Evolutionary conservation across 176 grass and related monocot genomes (phyloP), one percentile per base, ranked within the genome.

Genomic region (Eleusine indica): DNA sequence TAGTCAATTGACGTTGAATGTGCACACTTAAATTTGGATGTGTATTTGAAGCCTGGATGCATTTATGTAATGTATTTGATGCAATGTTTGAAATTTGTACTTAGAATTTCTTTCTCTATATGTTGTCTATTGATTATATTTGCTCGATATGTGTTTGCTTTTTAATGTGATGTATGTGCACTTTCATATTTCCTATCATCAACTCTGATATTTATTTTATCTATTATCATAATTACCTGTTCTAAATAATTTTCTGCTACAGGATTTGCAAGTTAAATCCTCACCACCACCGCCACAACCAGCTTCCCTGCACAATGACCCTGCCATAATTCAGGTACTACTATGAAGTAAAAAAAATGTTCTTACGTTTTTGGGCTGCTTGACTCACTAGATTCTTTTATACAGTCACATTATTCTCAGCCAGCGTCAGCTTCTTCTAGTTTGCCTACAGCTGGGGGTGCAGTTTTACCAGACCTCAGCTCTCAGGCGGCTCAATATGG

Each of bases 201-300:
- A 43, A 56, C 7, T 38, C 21, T 84, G 42, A 1, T 73, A 16
- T 65, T 37, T 42, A 53, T 58, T 71, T 71, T 2, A 68, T 71
- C 52, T 67, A 46, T 69, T 75, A 18, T 49, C 3, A 39, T 84
- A 46, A 46, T 80, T 90, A 79, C 49, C 18, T 42, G 15, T 21
- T 16, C 38, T 54, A 72, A 64, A 82, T 71, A 43, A 47, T 86
- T 80, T 64, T 15, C 9, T 84, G 61, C n/a, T 88, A 48, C 80
- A 95, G 93, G 93, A 95, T 76, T 88, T 95, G 81, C 93, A 95
- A 90, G 93, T 95, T 63, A 95, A 95, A 56, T 95, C 93, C 8
- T 92, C 90, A 19, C 90, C 90, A 13, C 93, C 85, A 2, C 71
- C 56, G 38, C 85, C 88, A 15, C 82, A 89, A 73, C 72, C 86